phyloP scores from a whole-genome alignment of 306 rosid species.

The Abrus pulchellus region DNA sequence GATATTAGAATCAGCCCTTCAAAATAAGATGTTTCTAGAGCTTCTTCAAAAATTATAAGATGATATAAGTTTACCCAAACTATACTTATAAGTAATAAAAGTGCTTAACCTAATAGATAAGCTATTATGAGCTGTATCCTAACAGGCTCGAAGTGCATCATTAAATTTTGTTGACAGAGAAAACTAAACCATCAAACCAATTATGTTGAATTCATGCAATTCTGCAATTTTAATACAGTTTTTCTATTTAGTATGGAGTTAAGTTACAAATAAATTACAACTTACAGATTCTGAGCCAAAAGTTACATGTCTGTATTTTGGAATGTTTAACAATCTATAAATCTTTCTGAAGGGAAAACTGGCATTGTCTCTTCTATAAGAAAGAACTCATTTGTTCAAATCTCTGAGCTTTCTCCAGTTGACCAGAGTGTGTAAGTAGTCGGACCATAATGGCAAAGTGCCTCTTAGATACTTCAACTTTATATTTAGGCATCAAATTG shows the following conservation, averaged over 20 bases:
- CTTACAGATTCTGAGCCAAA: not conserved
- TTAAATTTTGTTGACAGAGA: no score
- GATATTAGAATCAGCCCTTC: not conserved
- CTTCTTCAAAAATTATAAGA: no score
- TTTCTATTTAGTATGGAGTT: not conserved
- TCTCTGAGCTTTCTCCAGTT: conserved; percentile 66
- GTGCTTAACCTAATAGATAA: no score
- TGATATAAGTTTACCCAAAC: no score
- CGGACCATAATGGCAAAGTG: conserved; percentile 61
- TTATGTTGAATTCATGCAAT: not conserved
- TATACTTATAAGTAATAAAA: no score
- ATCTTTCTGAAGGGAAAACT: conserved; percentile 33
- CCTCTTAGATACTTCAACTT: conserved; percentile 63
- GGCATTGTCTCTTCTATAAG: conserved; percentile 28
- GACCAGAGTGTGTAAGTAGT: conserved; percentile 71
- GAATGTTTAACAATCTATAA: conserved; percentile 39
- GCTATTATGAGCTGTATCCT: no score
- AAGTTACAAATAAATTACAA: conserved; percentile 10
- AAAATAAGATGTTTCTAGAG: no score
- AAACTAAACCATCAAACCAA: not conserved
- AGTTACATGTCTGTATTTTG: conserved; percentile 32
- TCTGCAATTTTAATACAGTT: not conserved
- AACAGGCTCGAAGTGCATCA: no score
- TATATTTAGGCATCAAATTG: conserved; percentile 63
- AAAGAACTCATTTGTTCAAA: conserved; percentile 61